These are phyloP conservation scores for Apiosordaria backusii DNA, from an alignment of 495 filamentous ascomycete genomes.

Conservation along the genomic window DNA sequence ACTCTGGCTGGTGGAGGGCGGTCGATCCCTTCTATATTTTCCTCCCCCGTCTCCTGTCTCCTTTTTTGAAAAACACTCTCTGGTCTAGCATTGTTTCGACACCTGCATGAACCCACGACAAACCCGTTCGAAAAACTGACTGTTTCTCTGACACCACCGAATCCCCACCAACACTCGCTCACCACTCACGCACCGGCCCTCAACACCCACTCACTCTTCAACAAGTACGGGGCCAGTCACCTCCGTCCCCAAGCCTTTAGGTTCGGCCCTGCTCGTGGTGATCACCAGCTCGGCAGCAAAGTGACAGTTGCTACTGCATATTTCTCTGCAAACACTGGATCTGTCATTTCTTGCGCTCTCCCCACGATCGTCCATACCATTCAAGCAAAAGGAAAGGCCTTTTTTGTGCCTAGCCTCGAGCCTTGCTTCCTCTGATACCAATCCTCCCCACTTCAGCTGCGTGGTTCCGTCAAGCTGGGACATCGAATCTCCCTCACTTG, in stretches of 20 bases:
- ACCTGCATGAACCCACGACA: slow-evolving; percentile 8
- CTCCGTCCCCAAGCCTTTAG: not conserved
- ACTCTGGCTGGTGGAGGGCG: not conserved
- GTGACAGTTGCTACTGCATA: not conserved
- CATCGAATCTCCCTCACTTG: too few relatives aligned
- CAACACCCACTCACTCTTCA: not conserved
- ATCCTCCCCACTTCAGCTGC: too few relatives aligned
- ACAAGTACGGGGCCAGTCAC: not conserved
- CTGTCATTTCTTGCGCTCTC: not conserved
- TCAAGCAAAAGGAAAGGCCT: too few relatives aligned
- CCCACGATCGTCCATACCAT: not conserved
- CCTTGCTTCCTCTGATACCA: too few relatives aligned
- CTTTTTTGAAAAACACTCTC: not conserved
- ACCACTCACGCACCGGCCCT: not conserved
- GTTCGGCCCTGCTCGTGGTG: not conserved
- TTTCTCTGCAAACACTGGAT: not conserved
- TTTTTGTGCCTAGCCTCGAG: too few relatives aligned
- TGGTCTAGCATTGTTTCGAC: slow-evolving; percentile 2
- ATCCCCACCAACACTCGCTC: not conserved
- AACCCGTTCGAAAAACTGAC: not conserved
- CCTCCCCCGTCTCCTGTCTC: not conserved
- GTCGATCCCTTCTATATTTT: slow-evolving; percentile 10
- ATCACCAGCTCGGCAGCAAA: not conserved
- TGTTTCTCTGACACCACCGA: not conserved
- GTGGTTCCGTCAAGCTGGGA: too few relatives aligned